Base-by-base conservation (phyloP, 352 stramenopile genomes). In the Pythium phragmiticola region DNA sequence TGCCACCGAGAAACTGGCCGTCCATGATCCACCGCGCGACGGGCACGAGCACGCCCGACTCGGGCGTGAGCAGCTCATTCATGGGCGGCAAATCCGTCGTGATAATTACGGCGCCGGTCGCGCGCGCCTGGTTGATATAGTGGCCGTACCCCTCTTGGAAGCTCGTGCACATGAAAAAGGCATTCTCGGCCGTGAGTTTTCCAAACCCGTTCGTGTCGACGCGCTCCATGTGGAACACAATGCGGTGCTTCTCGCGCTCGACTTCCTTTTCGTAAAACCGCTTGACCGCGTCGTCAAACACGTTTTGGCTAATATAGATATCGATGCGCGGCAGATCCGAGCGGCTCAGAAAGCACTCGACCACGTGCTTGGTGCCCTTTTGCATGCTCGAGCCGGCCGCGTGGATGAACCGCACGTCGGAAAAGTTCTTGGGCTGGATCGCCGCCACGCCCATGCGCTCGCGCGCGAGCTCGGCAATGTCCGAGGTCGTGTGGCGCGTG, bases 61-160 rank as follows among this genome's bases (percentile, higher is more conserved):
- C 41, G 2, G 65, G 60, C 21, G 74, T 81, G 19, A 90, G 42
- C 17, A 89, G 70, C 62, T 90, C 79, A 60, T 84, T 89, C 80
- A 89, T 89, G 0, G 80, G 78, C 16, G 77, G 74, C 21, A 82
- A 55, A 45, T 87, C 69, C 0, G 80, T 81, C 7, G 77, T 72
- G n/a, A 89, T 30, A 23, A 89, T 80, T 11, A 87, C 57, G 0
- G 57, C 78, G 12, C 75, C 69, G 11, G 68, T 70, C 12, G 78
- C 75, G 9, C 77, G 74, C 21, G 78, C 80, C 34, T 89, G 80
- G 67, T 89, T 89, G 58, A 87, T 87, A 60, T 89, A 89, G 68
- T 87, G 80, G 11, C 80, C 82, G 47, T 84, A 90, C 7, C 82
- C 79, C 62, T 90, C 82, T 51, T 76, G 66, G 28, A 68, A 23